phyloP scores from a whole-genome alignment of 768 basidiomycete species.

The Mycena rebaudengoi region DNA sequence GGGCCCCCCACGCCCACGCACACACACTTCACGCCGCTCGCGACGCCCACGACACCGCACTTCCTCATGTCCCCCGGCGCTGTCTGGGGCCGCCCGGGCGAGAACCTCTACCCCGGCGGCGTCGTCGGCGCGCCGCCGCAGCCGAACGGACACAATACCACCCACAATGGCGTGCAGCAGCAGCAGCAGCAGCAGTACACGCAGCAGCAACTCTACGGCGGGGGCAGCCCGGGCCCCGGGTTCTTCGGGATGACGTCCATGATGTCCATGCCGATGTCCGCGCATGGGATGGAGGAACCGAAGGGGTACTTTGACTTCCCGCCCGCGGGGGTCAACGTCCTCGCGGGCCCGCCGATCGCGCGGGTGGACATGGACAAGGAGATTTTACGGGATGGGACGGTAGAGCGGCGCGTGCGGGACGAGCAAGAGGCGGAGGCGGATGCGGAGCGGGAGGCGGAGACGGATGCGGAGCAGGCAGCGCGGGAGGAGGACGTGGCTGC shows the following conservation, averaged over 20 bases:
- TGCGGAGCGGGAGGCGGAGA: too few species aligned
- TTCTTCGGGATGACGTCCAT: slow-evolving; percentile 28
- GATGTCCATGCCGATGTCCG: neutral
- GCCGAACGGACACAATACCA: neutral
- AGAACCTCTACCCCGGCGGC: too few species aligned
- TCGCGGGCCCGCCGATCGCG: too few species aligned
- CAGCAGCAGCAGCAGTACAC: slow-evolving; percentile 16
- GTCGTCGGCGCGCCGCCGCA: slow-evolving; percentile 57
- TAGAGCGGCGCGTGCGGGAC: too few species aligned
- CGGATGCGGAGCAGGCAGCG: too few species aligned
- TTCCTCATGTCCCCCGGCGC: slow-evolving; percentile 70
- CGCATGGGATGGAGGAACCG: slow-evolving; percentile 22
- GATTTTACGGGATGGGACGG: too few species aligned
- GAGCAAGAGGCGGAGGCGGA: too few species aligned
- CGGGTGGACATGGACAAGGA: too few species aligned
- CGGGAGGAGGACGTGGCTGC: too few species aligned
- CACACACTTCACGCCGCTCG: slow-evolving; percentile 28
- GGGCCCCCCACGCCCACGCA: neutral
- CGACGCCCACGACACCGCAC: slow-evolving; percentile 26
- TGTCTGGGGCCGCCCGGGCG: slow-evolving; percentile 72
- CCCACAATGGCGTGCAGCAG: neutral
- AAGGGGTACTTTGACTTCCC: slow-evolving; percentile 29
- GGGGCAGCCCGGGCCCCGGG: slow-evolving; percentile 22
- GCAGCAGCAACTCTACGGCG: neutral
- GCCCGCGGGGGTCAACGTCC: slow-evolving; percentile 2